Percentiles rank a stretch among this genome's conserved stretches.
These are phyloP conservation scores for Pichia pseudocactophila DNA, from an alignment of 805 yeast genomes.

Conservation along the genomic window DNA sequence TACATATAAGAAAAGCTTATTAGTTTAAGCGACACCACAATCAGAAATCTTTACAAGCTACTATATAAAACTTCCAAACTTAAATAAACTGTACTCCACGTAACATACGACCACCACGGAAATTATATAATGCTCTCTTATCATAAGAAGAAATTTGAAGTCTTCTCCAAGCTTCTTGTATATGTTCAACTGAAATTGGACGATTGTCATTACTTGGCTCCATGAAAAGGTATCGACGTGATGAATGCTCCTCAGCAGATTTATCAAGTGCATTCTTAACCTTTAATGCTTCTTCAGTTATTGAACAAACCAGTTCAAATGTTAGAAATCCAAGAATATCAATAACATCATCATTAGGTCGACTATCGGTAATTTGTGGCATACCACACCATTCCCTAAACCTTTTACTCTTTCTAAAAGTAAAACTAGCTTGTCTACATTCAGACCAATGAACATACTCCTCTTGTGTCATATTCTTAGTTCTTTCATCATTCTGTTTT, in stretches of 20 bases:
- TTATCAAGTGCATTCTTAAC: constrained; percentile 51
- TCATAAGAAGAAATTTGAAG: constrained; percentile 51
- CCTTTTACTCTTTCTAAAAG: constrained; percentile 88
- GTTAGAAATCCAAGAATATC: constrained; percentile 93
- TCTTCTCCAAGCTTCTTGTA: constrained; percentile 83
- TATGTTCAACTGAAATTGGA: constrained; percentile 72
- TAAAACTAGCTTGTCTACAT: constrained; percentile 94
- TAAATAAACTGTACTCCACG: constrained; percentile 43
- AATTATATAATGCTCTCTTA: constrained; percentile 59
- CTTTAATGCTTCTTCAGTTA: constrained; percentile 84
- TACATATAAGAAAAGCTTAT: neutral
- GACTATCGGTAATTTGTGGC: constrained; percentile 70
- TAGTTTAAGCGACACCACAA: too few relatives aligned
- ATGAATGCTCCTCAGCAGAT: constrained; percentile 25
- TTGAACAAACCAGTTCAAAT: constrained; percentile 90
- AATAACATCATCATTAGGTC: constrained; percentile 93
- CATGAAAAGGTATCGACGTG: constrained; percentile 61
- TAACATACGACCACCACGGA: constrained; percentile 57
- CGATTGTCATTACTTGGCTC: constrained; percentile 78
- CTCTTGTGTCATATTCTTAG: constrained; percentile 87
- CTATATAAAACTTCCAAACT: neutral
- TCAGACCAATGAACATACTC: constrained; percentile 99
- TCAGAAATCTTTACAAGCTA: too few relatives aligned
- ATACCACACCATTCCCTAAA: constrained; percentile 96
- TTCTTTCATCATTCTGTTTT: constrained; percentile 89